Conservation (phyloP, 495 filamentous ascomycete species). For the Astrocystis sublimbata region DNA sequence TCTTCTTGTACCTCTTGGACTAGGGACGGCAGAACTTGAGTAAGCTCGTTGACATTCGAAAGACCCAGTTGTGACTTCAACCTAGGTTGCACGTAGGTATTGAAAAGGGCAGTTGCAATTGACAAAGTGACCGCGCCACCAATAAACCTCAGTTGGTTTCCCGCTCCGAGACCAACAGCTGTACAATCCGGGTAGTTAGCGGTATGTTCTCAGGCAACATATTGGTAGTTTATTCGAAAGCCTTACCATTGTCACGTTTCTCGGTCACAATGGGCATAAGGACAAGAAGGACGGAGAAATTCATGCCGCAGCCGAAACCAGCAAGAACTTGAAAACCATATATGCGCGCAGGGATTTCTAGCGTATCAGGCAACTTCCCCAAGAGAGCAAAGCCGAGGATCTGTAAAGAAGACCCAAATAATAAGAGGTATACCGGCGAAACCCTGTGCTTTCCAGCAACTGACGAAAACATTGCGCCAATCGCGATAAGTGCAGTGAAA, state of each 20-base stretch:
- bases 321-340: slow-evolving; percentile 38
- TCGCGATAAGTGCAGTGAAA: slow-evolving; percentile 33
- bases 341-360: slow-evolving; percentile 22
- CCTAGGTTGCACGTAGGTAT: slow-evolving; percentile 15
- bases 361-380: background rate
- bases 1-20: background rate
- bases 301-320: slow-evolving; percentile 35
- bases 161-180: slow-evolving; percentile 24
- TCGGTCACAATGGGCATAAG: slow-evolving; percentile 16
- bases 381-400: slow-evolving; percentile 21
- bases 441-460: slow-evolving; percentile 27
- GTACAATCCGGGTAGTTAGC: background rate
- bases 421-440: slow-evolving; percentile 15
- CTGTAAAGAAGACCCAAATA: slow-evolving; percentile 12
- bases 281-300: slow-evolving; percentile 19
- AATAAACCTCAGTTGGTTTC: slow-evolving; percentile 21
- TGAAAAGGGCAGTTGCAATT: slow-evolving; percentile 24
- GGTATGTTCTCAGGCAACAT: background rate
- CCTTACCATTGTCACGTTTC: slow-evolving; percentile 16
- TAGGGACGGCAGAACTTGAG: background rate
- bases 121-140: slow-evolving; percentile 19
- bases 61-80: slow-evolving; percentile 7
- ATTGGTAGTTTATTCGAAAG: background rate
- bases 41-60: background rate
- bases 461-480: slow-evolving; percentile 37